Conservation (phyloP, 2,329 filamentous ascomycete genomes). For the Diaporthe longicolla region DNA sequence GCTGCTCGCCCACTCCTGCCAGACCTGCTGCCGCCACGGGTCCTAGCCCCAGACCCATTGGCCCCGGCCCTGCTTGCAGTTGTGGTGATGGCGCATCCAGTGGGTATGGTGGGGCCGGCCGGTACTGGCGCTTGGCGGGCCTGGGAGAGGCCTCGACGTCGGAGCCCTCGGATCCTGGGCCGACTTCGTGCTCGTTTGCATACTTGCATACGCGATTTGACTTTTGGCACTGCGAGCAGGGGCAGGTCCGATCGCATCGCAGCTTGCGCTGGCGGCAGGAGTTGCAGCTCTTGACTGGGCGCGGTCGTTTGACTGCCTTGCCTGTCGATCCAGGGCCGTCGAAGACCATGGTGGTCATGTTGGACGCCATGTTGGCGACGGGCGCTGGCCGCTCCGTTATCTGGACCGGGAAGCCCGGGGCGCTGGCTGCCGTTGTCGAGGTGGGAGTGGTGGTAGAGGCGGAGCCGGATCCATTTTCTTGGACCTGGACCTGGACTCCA, state of each 20-base stretch:
- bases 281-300: conserved; percentile 70
- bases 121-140: conserved; percentile 54
- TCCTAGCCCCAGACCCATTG: conserved; percentile 8
- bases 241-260: conserved; percentile 68
- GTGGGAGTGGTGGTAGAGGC: conserved; percentile 36
- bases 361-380: conserved; percentile 41
- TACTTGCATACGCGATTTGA: conserved; percentile 69
- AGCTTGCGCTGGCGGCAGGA: conserved; percentile 71
- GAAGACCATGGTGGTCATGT: conserved; percentile 44
- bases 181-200: conserved; percentile 63
- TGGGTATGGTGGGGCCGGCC: conserved; percentile 34
- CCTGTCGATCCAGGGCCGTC: conserved; percentile 39
- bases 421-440: conserved; percentile 24
- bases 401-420: conserved; percentile 33
- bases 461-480: conserved; percentile 39
- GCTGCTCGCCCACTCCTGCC: conserved; percentile 38
- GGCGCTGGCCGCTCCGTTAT: conserved; percentile 37
- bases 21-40: conserved; percentile 1
- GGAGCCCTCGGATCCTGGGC: conserved; percentile 62
- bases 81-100: conserved; percentile 34
- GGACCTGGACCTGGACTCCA: conserved; percentile 37
- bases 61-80: conserved; percentile 19
- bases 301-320: conserved; percentile 65
- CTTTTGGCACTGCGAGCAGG: conserved; percentile 72
- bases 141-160: conserved; percentile 44